Percentiles rank a stretch among this genome's conserved stretches.
phyloP scores from a whole-genome alignment of 192 early-diverging fungal species.

The Mortierella alpina region DNA sequence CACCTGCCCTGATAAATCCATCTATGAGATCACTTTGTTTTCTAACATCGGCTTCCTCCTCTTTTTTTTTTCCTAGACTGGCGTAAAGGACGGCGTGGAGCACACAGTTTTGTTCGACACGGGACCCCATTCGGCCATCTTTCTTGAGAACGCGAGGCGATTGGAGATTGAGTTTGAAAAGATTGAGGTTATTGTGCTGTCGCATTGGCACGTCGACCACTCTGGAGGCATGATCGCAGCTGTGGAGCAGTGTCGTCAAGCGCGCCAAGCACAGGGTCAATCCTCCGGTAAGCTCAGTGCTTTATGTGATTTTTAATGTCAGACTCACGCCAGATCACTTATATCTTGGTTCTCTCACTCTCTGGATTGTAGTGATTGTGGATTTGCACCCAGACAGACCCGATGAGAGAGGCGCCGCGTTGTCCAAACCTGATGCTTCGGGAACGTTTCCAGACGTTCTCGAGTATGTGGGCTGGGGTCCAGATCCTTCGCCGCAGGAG shows the following conservation, averaged over 20 bases:
- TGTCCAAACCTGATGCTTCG: background rate
- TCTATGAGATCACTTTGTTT: background rate
- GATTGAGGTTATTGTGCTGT: conserved; percentile 48
- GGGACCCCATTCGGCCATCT: conserved; percentile 48
- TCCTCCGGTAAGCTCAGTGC: background rate
- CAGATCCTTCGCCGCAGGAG: conserved; percentile 26
- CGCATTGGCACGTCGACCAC: conserved; percentile 51
- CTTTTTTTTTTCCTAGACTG: conserved; percentile 27
- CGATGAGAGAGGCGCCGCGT: conserved; percentile 26
- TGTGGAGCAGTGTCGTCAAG: conserved; percentile 26
- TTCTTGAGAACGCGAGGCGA: conserved; percentile 50
- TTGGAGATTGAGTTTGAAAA: conserved; percentile 53
- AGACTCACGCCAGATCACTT: background rate
- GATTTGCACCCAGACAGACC: conserved; percentile 52
- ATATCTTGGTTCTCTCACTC: background rate
- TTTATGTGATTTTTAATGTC: background rate
- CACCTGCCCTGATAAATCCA: background rate
- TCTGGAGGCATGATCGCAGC: conserved; percentile 50
- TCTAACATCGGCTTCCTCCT: background rate
- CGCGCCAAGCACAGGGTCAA: conserved; percentile 9
- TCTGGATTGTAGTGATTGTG: conserved; percentile 5
- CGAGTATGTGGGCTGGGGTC: conserved; percentile 44
- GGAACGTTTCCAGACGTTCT: background rate
- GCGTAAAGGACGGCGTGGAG: conserved; percentile 22
- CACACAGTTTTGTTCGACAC: conserved; percentile 52